A percentile compares a stretch with the other conserved stretches of the same genome.
Evolutionary conservation across 176 grass and related monocot species (phyloP).

Genomic region (Olyra latifolia): DNA sequence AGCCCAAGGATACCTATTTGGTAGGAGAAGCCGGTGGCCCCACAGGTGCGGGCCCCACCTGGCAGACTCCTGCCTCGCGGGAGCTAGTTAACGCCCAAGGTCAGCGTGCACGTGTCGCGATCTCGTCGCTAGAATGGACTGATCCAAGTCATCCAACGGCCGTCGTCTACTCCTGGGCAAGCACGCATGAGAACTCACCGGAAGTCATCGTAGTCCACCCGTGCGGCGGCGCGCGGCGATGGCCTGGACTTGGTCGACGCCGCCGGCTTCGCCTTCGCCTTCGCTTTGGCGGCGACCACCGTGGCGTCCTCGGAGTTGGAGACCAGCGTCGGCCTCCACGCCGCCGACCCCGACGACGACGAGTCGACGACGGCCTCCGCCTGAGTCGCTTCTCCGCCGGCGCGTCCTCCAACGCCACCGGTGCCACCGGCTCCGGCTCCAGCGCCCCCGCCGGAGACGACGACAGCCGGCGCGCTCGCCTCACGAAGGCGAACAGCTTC

Average conservation of each 20-base stretch:
- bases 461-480: constrained; percentile 29
- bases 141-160: constrained; percentile 34
- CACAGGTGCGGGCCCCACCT: no score
- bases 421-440: not conserved
- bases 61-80: not conserved
- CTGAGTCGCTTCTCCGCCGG: constrained; percentile 40
- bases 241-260: constrained; percentile 8
- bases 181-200: constrained; percentile 39
- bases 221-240: constrained; percentile 14
- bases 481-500: constrained; percentile 57
- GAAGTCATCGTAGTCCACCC: constrained; percentile 54
- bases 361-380: constrained; percentile 33
- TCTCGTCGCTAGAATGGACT: fast-evolving
- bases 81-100: not conserved
- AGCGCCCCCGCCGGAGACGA: not conserved
- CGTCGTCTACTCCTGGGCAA: not conserved
- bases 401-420: not conserved
- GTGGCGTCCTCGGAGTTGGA: constrained; percentile 69
- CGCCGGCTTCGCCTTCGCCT: constrained; percentile 4
- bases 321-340: constrained; percentile 70
- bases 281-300: constrained; percentile 22
- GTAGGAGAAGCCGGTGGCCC: not conserved
- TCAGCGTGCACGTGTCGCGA: constrained; percentile 5
- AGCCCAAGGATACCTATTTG: not conserved
- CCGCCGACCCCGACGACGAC: constrained; percentile 30